Evolutionary conservation across 2,329 filamentous ascomycete genomes (phyloP).

Genomic region (Epichloe elymi): DNA sequence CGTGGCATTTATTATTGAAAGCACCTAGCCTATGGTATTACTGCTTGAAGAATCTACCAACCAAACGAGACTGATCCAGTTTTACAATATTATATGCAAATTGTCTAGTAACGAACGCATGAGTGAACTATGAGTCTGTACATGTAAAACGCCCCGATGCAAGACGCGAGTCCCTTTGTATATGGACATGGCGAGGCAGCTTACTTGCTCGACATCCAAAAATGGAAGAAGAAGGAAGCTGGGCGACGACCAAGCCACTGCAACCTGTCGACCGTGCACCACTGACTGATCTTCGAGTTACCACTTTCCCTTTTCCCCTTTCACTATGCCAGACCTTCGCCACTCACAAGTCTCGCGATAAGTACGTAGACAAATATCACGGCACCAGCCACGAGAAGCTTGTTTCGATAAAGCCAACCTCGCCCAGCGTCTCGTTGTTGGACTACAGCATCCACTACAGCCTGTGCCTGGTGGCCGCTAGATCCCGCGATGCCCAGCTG

Average conservation of each 20-base stretch:
- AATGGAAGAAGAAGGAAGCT: not conserved
- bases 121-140: not conserved
- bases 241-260: not conserved
- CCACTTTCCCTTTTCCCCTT: not conserved
- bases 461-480: constrained; percentile 50
- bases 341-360: constrained; percentile 59
- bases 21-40: too few species aligned
- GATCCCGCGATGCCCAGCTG: constrained; percentile 46
- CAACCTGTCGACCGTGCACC: not conserved
- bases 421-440: constrained; percentile 69
- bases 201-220: not conserved
- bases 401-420: constrained; percentile 71
- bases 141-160: not conserved
- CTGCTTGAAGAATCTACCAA: not conserved
- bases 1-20: too few species aligned
- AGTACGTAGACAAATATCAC: constrained; percentile 73
- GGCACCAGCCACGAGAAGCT: constrained; percentile 56
- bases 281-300: not conserved
- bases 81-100: not conserved
- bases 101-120: not conserved
- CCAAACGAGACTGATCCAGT: not conserved
- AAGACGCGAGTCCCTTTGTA: not conserved
- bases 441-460: constrained; percentile 63
- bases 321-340: constrained; percentile 18
- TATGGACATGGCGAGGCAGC: not conserved